Conservation (phyloP, 371 early-diverging fungal genomes). For the Mycotypha africana region DNA sequence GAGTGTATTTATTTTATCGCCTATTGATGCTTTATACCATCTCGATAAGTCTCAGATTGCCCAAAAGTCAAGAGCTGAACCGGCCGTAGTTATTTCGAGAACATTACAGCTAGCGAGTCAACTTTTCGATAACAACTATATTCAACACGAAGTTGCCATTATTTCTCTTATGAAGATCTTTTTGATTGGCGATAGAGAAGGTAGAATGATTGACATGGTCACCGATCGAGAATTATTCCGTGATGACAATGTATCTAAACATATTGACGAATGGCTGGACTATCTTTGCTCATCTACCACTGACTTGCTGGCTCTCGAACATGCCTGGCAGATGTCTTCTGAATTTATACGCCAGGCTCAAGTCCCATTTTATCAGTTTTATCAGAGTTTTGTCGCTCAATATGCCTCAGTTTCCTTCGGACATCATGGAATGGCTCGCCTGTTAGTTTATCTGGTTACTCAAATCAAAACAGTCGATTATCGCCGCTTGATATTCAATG, state of each 20-base stretch:
- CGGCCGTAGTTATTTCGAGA: slow-evolving; percentile 26
- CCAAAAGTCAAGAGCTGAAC: slow-evolving; percentile 18
- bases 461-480: slow-evolving; percentile 43
- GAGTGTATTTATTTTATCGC: slow-evolving; percentile 45
- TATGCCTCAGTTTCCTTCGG: slow-evolving; percentile 45
- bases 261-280: slow-evolving; percentile 36
- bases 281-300: slow-evolving; percentile 19
- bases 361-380: slow-evolving; percentile 52
- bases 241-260: slow-evolving; percentile 30
- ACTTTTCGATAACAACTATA: slow-evolving; percentile 11
- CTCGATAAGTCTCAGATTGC: slow-evolving; percentile 31
- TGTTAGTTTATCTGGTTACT: slow-evolving; percentile 40
- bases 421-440: slow-evolving; percentile 34
- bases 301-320: slow-evolving; percentile 21
- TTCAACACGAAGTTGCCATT: slow-evolving; percentile 34
- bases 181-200: slow-evolving; percentile 36
- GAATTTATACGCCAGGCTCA: slow-evolving; percentile 29
- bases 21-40: slow-evolving; percentile 50
- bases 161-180: slow-evolving; percentile 51
- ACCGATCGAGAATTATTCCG: slow-evolving; percentile 45
- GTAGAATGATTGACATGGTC: slow-evolving; percentile 21
- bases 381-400: slow-evolving; percentile 55
- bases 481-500: slow-evolving; percentile 37
- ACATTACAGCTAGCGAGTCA: slow-evolving; percentile 33
- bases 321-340: slow-evolving; percentile 43